These are phyloP conservation scores for Hysterangium stoloniferum DNA, from an alignment of 768 basidiomycete genomes.

Conservation along the genomic window DNA sequence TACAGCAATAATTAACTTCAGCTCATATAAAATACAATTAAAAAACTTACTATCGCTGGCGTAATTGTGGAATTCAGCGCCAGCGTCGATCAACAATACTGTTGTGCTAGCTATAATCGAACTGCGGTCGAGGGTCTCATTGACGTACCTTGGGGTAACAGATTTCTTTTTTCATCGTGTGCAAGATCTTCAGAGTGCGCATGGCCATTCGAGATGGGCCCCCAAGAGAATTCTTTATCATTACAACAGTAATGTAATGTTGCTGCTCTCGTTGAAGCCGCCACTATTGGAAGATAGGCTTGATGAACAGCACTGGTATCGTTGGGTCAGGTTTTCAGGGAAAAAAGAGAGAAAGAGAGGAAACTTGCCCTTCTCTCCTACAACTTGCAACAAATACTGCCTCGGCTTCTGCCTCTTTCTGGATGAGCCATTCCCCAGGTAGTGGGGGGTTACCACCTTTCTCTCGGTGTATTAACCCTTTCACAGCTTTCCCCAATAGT, in stretches of 20 bases:
- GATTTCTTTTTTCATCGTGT: conserved; percentile 30
- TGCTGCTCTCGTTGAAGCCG: conserved; percentile 76
- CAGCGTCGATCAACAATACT: conserved; percentile 88
- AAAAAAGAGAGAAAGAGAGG: not conserved
- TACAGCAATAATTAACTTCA: too few relatives aligned
- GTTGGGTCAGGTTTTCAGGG: not conserved
- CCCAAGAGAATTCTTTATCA: conserved; percentile 80
- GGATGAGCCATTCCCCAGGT: conserved; percentile 80
- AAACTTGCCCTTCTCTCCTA: conserved; percentile 71
- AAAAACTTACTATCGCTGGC: conserved; percentile 48
- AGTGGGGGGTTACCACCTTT: conserved; percentile 43
- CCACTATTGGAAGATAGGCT: conserved; percentile 91
- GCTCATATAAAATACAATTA: not conserved
- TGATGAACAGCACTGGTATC: conserved; percentile 64
- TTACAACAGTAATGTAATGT: conserved; percentile 96
- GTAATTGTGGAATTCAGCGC: conserved; percentile 79
- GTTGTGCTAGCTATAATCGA: conserved; percentile 24
- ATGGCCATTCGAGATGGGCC: conserved; percentile 59
- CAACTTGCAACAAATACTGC: conserved; percentile 90
- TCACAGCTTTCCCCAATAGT: conserved; percentile 70
- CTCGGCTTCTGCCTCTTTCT: conserved; percentile 90
- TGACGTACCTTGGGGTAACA: conserved; percentile 34
- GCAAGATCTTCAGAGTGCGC: conserved; percentile 32
- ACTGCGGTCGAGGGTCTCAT: too few relatives aligned
- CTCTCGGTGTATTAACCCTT: conserved; percentile 36